Evolutionary conservation across 345 rosid genomes (phyloP).

Genomic region (Camelina hispida): DNA sequence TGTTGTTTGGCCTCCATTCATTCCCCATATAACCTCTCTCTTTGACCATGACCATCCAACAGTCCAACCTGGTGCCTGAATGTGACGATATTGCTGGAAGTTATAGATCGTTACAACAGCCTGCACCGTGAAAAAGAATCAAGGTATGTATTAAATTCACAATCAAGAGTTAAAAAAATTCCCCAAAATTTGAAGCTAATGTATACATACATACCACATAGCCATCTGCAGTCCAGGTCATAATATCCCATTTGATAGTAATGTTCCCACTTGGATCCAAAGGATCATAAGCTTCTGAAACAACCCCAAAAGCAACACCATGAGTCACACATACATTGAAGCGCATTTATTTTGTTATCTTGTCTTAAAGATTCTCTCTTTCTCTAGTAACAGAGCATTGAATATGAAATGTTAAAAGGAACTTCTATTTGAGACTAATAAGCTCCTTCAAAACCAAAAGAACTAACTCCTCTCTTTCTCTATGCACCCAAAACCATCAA

Average conservation of each 20-base stretch:
- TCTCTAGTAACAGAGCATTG: slow-evolving; percentile 12
- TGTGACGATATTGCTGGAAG: slow-evolving; percentile 71
- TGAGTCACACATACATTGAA: not conserved
- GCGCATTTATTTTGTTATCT: not conserved
- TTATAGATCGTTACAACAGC: slow-evolving; percentile 70
- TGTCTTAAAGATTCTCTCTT: slow-evolving; percentile 10
- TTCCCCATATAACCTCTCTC: slow-evolving; percentile 83
- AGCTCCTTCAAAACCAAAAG: slow-evolving; percentile 1
- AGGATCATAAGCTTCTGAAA: slow-evolving; percentile 70
- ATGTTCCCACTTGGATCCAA: slow-evolving; percentile 78
- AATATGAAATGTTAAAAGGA: slow-evolving; percentile 19
- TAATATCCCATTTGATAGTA: slow-evolving; percentile 81
- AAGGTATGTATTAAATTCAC: not conserved
- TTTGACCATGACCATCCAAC: slow-evolving; percentile 78
- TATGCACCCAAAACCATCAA: slow-evolving; percentile 13
- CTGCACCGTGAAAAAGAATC: slow-evolving; percentile 40
- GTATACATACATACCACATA: slow-evolving; percentile 55
- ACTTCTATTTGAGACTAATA: slow-evolving; percentile 4
- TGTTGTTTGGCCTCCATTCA: slow-evolving; percentile 79
- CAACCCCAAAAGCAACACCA: slow-evolving; percentile 15
- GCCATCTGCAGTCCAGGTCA: slow-evolving; percentile 78
- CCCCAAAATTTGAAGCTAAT: not conserved
- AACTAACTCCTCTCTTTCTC: not conserved
- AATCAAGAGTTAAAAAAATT: slow-evolving; percentile 9
- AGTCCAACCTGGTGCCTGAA: slow-evolving; percentile 80